These are phyloP conservation scores for Miamiensis avidus DNA, from an alignment of 169 alveolate species.

Conservation along the genomic window DNA sequence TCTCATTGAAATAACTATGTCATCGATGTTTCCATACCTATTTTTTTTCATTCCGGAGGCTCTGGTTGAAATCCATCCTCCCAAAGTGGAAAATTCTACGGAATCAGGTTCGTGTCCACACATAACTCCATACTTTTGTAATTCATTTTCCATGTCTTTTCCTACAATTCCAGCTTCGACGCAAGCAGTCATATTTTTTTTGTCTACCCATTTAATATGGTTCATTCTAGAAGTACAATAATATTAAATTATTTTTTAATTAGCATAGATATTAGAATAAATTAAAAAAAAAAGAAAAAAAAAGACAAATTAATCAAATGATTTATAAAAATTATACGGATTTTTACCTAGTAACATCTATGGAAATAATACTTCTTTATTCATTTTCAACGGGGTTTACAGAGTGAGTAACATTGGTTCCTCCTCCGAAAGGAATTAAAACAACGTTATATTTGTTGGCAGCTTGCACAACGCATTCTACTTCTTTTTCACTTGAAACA, in stretches of 20 bases:
- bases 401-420: slow-evolving; percentile 85
- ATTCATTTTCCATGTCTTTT: slow-evolving; percentile 79
- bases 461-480: slow-evolving; percentile 59
- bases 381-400: slow-evolving; percentile 53
- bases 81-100: slow-evolving; percentile 83
- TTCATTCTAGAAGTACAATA: slow-evolving; percentile 50
- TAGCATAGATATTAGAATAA: no score
- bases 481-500: slow-evolving; percentile 64
- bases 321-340: no score
- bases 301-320: no score
- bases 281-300: no score
- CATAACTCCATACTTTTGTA: slow-evolving; percentile 75
- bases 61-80: slow-evolving; percentile 90
- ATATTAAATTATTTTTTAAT: no score
- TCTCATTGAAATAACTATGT: slow-evolving; percentile 67
- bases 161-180: slow-evolving; percentile 89
- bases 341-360: slow-evolving; percentile 58
- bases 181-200: slow-evolving; percentile 75
- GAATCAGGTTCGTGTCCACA: slow-evolving; percentile 91
- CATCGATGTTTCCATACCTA: slow-evolving; percentile 87
- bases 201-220: slow-evolving; percentile 74
- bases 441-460: slow-evolving; percentile 72
- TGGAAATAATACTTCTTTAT: slow-evolving; percentile 78
- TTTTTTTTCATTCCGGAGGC: slow-evolving; percentile 90
- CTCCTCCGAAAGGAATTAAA: slow-evolving; percentile 87